phyloP scores from a whole-genome alignment of 108 stramenopile genomes.

The Epithemia pelagica region DNA sequence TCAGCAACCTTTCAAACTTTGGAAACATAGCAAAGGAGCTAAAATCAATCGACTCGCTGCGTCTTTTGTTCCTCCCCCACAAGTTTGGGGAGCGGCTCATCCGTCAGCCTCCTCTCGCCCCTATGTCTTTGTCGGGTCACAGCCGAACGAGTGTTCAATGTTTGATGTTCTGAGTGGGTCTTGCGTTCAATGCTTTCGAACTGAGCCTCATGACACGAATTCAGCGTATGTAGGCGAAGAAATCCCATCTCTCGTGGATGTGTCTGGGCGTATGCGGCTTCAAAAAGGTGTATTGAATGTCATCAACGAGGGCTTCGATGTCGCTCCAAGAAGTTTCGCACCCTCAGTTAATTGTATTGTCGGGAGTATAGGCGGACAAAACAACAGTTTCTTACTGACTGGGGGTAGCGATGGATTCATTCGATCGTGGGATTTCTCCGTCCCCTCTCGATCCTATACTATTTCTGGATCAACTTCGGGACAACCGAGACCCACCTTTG shows the following conservation, averaged over 20 bases:
- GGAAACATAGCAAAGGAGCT: constrained; percentile 77
- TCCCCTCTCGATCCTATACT: constrained; percentile 78
- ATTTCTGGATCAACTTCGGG: constrained; percentile 55
- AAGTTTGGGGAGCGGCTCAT: constrained; percentile 27
- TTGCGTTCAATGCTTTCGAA: constrained; percentile 81
- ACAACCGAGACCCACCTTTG: constrained; percentile 66
- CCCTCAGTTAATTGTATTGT: constrained; percentile 63
- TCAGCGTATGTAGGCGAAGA: constrained; percentile 13
- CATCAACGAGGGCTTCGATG: background rate
- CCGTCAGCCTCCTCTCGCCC: constrained; percentile 42
- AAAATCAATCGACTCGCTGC: constrained; percentile 80
- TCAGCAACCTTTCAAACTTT: constrained; percentile 76
- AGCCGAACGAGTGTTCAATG: constrained; percentile 85
- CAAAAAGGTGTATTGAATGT: background rate
- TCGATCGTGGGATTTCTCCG: constrained; percentile 84
- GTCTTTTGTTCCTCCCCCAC: constrained; percentile 63
- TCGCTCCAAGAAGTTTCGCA: background rate
- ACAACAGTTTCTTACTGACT: constrained; percentile 78
- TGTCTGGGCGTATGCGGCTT: constrained; percentile 8
- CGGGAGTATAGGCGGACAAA: constrained; percentile 60
- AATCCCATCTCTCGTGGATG: constrained; percentile 25
- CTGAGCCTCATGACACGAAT: constrained; percentile 26
- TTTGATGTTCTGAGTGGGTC: constrained; percentile 80
- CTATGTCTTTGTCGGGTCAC: constrained; percentile 80
- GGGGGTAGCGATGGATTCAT: constrained; percentile 83